Conservation (phyloP, 164 flowering plant species). For the Warburgia ugandensis region DNA sequence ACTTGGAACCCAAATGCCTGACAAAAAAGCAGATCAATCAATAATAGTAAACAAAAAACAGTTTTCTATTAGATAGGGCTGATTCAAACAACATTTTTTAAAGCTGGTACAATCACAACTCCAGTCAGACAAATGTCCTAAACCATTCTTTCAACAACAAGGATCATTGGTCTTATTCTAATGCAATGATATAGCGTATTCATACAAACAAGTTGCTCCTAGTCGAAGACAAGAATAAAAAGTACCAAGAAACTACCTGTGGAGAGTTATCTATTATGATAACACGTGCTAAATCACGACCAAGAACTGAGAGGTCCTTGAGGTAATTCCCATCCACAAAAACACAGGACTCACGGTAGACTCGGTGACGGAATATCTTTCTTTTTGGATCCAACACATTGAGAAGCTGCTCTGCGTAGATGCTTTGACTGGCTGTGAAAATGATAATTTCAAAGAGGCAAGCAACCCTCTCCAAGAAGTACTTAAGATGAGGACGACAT, state of each 20-base stretch:
- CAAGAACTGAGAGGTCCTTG: conserved; percentile 92
- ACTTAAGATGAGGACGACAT: conserved; percentile 82
- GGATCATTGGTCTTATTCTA: background rate
- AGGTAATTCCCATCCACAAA: conserved; percentile 87
- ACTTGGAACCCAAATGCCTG: conserved; percentile 99
- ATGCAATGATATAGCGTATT: background rate
- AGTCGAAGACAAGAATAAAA: background rate
- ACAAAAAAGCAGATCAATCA: background rate
- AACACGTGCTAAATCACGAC: conserved; percentile 85
- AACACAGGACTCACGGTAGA: conserved; percentile 89
- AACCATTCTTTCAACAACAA: background rate
- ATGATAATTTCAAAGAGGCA: conserved; percentile 81
- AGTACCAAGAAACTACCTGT: conserved; percentile 47
- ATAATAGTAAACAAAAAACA: background rate
- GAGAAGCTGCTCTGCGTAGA: conserved; percentile 94
- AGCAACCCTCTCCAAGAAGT: conserved; percentile 78
- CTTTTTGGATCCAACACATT: conserved; percentile 93
- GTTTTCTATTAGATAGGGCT: background rate
- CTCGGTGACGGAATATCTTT: conserved; percentile 78
- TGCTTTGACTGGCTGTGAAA: conserved; percentile 98
- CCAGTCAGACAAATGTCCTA: background rate
- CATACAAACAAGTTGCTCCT: no score
- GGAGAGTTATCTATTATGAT: conserved; percentile 93
- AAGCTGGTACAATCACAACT: background rate
- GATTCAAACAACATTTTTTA: background rate